Evolutionary conservation across 768 basidiomycete species (phyloP).

Genomic region (Austroboletus festivus): DNA sequence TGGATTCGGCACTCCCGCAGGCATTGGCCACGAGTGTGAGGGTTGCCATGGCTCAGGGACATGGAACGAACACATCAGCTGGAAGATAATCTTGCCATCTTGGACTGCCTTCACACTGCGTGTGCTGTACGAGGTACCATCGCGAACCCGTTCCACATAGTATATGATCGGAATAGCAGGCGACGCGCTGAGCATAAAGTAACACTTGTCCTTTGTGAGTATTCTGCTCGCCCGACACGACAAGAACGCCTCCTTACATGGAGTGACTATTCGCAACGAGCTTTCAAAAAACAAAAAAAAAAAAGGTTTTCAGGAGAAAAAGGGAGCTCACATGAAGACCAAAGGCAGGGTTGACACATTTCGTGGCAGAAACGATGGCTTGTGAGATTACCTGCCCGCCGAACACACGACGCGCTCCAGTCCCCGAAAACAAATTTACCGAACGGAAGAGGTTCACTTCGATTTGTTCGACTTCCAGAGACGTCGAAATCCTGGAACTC

Average conservation of each 20-base stretch:
- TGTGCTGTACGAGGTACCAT: slow-evolving; percentile 73
- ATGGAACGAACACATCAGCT: slow-evolving; percentile 81
- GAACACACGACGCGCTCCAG: slow-evolving; percentile 67
- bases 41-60: slow-evolving; percentile 76
- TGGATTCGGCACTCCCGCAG: slow-evolving; percentile 47
- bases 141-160: slow-evolving; percentile 69
- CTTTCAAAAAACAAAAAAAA: too few relatives aligned
- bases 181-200: slow-evolving; percentile 76
- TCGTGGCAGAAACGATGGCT: slow-evolving; percentile 77
- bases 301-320: too few relatives aligned
- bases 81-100: slow-evolving; percentile 49
- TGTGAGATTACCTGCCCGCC: slow-evolving; percentile 91
- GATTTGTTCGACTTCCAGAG: slow-evolving; percentile 74
- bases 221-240: neutral
- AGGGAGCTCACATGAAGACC: slow-evolving; percentile 62
- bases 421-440: slow-evolving; percentile 65
- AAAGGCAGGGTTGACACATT: slow-evolving; percentile 62
- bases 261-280: slow-evolving; percentile 53
- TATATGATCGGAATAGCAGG: slow-evolving; percentile 73
- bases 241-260: slow-evolving; percentile 49
- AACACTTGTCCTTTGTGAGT: slow-evolving; percentile 50
- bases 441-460: slow-evolving; percentile 79
- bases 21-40: slow-evolving; percentile 64
- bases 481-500: slow-evolving; percentile 65
- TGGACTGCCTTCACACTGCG: slow-evolving; percentile 60